phyloP scores from a whole-genome alignment of 352 stramenopile species.

The Elongisporangium senticosum region DNA sequence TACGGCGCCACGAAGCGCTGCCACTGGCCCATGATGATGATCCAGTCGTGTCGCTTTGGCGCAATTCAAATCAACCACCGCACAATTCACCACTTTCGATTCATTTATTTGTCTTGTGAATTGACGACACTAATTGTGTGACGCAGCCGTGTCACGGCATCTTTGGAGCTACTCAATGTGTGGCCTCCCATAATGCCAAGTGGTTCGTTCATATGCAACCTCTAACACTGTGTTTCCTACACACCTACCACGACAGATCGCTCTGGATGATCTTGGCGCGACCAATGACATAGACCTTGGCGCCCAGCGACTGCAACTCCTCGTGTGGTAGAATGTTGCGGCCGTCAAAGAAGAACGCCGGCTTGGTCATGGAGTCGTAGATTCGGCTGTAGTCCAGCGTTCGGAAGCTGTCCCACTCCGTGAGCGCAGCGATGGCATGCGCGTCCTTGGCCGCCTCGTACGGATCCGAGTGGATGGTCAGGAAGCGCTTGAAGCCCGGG shows the following conservation, averaged over 20 bases:
- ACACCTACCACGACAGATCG: constrained; percentile 56
- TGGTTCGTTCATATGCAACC: background rate
- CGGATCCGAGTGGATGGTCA: constrained; percentile 68
- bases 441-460: constrained; percentile 92
- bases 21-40: constrained; percentile 16
- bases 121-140: background rate
- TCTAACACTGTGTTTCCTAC: background rate
- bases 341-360: constrained; percentile 99
- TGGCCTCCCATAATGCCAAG: background rate
- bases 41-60: background rate
- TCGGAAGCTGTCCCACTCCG: constrained; percentile 99
- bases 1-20: constrained; percentile 62
- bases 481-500: constrained; percentile 83
- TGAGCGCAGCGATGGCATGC: constrained; percentile 94
- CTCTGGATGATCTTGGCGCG: constrained; percentile 59
- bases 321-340: constrained; percentile 96
- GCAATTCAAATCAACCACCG: background rate
- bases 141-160: background rate
- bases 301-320: constrained; percentile 93
- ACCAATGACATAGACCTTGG: constrained; percentile 98
- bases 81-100: background rate
- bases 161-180: background rate
- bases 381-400: constrained; percentile 95
- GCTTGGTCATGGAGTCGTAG: constrained; percentile 96
- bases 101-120: background rate